Conservation (phyloP, 768 basidiomycete species). For the Harrya chromipes region DNA sequence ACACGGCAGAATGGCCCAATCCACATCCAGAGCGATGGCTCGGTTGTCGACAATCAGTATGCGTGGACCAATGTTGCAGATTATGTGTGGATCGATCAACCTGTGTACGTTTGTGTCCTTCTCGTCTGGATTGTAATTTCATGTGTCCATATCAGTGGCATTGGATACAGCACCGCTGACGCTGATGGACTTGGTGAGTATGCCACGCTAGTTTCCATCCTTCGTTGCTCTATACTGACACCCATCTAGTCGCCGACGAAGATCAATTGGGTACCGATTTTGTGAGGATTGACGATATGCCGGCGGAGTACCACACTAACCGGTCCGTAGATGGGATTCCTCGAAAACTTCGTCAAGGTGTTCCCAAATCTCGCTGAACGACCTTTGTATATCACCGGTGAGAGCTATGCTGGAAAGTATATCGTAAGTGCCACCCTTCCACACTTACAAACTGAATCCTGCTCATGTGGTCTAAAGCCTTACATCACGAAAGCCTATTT, state of each 20-base stretch:
- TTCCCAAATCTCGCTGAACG: conserved; percentile 66
- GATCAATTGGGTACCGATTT: background rate
- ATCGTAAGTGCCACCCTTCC: conserved; percentile 41
- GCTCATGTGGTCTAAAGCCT: conserved; percentile 46
- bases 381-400: conserved; percentile 67
- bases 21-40: conserved; percentile 48
- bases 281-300: background rate
- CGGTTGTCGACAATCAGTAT: conserved; percentile 45
- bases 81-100: conserved; percentile 72
- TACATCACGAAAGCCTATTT: conserved; percentile 75
- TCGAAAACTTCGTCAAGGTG: conserved; percentile 67
- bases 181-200: background rate
- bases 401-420: conserved; percentile 71
- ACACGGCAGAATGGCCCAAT: conserved; percentile 61
- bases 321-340: conserved; percentile 56
- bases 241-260: background rate
- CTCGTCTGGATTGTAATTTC: no score
- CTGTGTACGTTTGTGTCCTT: conserved; percentile 39
- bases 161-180: background rate
- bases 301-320: background rate
- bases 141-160: background rate
- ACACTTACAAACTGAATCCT: background rate
- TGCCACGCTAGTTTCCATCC: no score
- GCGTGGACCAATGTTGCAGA: conserved; percentile 53
- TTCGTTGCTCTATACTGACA: background rate